phyloP scores from a whole-genome alignment of 75 land plant species.

The Selaginella tamariscina region DNA sequence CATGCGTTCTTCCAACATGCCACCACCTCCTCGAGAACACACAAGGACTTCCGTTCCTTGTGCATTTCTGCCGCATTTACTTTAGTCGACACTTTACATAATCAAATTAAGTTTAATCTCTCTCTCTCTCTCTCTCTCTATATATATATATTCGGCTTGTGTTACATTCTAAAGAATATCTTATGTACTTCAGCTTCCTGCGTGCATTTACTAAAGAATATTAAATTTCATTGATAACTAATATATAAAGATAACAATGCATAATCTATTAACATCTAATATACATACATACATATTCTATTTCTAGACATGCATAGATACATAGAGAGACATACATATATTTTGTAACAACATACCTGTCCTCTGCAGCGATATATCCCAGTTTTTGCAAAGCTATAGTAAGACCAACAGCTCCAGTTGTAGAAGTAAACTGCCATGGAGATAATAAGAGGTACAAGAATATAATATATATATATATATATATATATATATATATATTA shows the following conservation, averaged over 20 bases:
- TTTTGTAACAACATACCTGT: slow-evolving; percentile 22
- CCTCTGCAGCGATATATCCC: slow-evolving; percentile 34
- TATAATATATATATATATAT: slow-evolving; percentile 3
- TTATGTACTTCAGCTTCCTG: too few relatives aligned
- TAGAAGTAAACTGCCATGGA: slow-evolving; percentile 15
- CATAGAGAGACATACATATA: too few relatives aligned
- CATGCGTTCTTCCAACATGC: slow-evolving; percentile 77
- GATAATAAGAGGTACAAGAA: slow-evolving; percentile 28
- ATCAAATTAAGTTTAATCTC: too few relatives aligned
- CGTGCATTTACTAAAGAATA: too few relatives aligned
- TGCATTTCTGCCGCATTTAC: slow-evolving; percentile 8
- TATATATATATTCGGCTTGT: too few relatives aligned
- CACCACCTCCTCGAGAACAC: slow-evolving; percentile 91
- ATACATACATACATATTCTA: too few relatives aligned
- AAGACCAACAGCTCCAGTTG: slow-evolving; percentile 79
- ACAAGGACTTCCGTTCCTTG: slow-evolving; percentile 47
- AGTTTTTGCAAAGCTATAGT: slow-evolving; percentile 87
- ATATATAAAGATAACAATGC: too few relatives aligned
- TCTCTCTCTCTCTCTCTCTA: too few relatives aligned
- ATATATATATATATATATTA: not conserved
- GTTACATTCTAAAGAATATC: too few relatives aligned
- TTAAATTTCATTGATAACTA: too few relatives aligned
- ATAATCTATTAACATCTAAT: too few relatives aligned
- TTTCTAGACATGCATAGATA: too few relatives aligned
- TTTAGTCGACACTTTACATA: not conserved